Percentiles rank a stretch among this genome's conserved stretches.
These are phyloP conservation scores for Populus hybrid DNA, from an alignment of 441 rosid species.

Conservation along the genomic window DNA sequence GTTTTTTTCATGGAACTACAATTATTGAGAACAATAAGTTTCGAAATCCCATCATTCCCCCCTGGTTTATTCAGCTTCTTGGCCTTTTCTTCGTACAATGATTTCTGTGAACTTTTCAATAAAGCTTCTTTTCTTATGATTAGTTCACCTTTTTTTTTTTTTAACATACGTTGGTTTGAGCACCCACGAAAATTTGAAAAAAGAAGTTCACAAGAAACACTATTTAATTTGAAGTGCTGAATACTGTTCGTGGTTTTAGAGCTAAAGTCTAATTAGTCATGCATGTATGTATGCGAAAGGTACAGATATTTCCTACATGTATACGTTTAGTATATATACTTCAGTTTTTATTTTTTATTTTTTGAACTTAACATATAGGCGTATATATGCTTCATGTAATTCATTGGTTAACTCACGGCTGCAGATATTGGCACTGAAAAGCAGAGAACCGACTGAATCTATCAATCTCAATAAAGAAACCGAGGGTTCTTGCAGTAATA, in stretches of 20 bases:
- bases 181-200: not conserved
- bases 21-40: not conserved
- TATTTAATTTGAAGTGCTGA: not conserved
- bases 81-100: not conserved
- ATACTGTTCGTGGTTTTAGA: not conserved
- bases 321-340: not conserved
- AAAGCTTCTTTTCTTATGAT: constrained; percentile 25
- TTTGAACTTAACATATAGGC: not conserved
- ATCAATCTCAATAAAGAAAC: constrained; percentile 95
- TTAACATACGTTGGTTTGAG: not conserved
- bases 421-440: constrained; percentile 86
- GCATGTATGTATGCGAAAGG: not conserved
- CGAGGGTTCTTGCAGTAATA: constrained; percentile 86
- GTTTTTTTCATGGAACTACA: not conserved
- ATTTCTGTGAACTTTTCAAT: not conserved
- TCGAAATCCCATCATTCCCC: constrained; percentile 3
- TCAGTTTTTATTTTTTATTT: no score
- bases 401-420: constrained; percentile 17
- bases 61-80: not conserved
- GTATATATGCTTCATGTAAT: not conserved
- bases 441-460: constrained; percentile 78
- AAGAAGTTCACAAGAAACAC: not conserved
- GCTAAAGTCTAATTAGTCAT: not conserved
- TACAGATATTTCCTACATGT: not conserved
- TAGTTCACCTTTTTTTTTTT: constrained; percentile 7